Base-by-base conservation (phyloP, 345 rosid species). In the Ceriops tagal region DNA sequence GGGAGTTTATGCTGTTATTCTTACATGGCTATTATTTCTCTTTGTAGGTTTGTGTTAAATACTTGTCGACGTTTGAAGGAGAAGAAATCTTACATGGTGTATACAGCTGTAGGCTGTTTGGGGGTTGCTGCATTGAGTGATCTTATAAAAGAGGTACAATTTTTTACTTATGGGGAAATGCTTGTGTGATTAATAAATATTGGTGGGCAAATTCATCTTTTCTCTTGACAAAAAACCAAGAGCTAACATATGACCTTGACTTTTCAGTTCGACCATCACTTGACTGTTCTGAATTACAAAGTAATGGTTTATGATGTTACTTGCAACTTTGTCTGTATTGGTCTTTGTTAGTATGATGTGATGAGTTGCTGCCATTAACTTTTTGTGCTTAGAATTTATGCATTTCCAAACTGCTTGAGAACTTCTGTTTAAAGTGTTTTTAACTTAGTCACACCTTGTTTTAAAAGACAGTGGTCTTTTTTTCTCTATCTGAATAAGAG, bases 41-140 rank as follows among this genome's bases (percentile, higher is more conserved):
- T n/a, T 79, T 69, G 71, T 86, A 93, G 93, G 85, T 91, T 93
- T 81, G 98, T 91, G 47, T 63, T 84, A 39, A 92, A 90, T 72
- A 84, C 88, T 4, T 95, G 99, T 77, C 84, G 87, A 75, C 82
- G 85, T 61, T 76, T 95, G 66, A 95, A 82, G 70, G 99, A 95
- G 76, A 95, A 74, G 86, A 95, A 95, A 80, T 88, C 99, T 4
- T 95, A 95, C 83, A 83, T 91, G 99, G 85, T 89, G 15, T 89
- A 87, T 71, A 83, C 89, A 52, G 97, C 99, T 56, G 93, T 89
- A 28, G 96, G 97, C 59, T 88, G 90, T 79, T 79, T 95, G 53
- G 99, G 99, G 58, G 71, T 89, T 75, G 64, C 92, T 65, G 93
- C 92, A 0, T 52, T 93, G n/a, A 75, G 77, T 67, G 95, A 91